Conservation (phyloP, 257 asterid species). For the Forsythia suspensa region DNA sequence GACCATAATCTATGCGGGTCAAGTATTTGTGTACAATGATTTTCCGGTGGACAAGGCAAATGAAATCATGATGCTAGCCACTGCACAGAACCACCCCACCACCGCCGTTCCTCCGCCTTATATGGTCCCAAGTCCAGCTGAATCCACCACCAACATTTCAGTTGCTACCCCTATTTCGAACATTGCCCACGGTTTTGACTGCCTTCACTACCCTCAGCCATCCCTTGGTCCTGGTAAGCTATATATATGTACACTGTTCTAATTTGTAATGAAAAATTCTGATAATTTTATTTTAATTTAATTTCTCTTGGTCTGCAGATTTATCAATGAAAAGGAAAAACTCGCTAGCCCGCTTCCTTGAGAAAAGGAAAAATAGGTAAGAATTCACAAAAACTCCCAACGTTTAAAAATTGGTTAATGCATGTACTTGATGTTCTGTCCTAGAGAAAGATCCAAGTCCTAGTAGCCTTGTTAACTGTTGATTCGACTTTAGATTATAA, state of each 20-base stretch:
- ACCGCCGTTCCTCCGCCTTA: constrained; percentile 19
- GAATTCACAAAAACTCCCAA: not conserved
- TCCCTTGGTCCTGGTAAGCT: constrained; percentile 37
- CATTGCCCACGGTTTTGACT: not conserved
- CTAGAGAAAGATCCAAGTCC: too few species aligned
- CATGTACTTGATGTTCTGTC: too few species aligned
- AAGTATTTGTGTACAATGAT: constrained; percentile 42
- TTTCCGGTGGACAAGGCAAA: constrained; percentile 48
- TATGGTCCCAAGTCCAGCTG: constrained; percentile 35
- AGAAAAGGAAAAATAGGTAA: constrained; percentile 63
- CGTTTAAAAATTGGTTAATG: not conserved
- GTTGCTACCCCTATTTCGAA: not conserved
- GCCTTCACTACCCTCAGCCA: constrained; percentile 13
- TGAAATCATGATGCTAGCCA: constrained; percentile 42
- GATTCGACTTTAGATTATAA: too few species aligned
- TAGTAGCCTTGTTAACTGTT: too few species aligned
- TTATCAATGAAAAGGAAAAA: constrained; percentile 65
- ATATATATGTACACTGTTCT: too few species aligned
- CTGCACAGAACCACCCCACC: constrained; percentile 19
- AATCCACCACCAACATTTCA: constrained; percentile 26
- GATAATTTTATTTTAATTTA: not conserved
- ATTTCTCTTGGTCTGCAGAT: constrained; percentile 27
- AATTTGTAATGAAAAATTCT: not conserved
- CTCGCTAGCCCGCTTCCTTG: constrained; percentile 61
- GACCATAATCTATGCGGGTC: constrained; percentile 54